phyloP scores from a whole-genome alignment of 2,329 filamentous ascomycete genomes.

The Diaporthe citrichinensis region DNA sequence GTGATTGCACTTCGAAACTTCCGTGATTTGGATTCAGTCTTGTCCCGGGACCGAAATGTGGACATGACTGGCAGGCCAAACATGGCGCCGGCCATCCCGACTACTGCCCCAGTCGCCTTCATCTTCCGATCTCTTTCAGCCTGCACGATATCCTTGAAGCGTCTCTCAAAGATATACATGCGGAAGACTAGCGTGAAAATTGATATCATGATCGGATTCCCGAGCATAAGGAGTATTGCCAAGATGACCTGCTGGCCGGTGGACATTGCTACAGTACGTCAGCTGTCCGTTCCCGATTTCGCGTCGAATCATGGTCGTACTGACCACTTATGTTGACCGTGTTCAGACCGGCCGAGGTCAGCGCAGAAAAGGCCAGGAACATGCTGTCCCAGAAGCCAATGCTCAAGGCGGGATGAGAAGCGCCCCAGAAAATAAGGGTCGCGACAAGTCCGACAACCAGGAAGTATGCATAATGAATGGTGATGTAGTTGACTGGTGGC shows the following conservation, averaged over 20 bases:
- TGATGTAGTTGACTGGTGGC: constrained; percentile 71
- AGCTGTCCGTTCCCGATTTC: background rate
- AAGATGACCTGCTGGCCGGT: constrained; percentile 78
- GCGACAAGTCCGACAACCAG: constrained; percentile 65
- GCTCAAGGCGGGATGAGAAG: constrained; percentile 64
- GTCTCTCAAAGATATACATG: constrained; percentile 72
- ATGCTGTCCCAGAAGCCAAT: constrained; percentile 75
- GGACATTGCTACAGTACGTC: constrained; percentile 58
- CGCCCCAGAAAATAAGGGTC: constrained; percentile 73
- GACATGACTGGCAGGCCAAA: constrained; percentile 44
- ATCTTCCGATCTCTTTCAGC: constrained; percentile 54
- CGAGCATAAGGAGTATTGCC: constrained; percentile 74
- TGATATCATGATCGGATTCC: constrained; percentile 75
- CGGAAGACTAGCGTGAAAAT: constrained; percentile 62
- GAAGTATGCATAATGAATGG: constrained; percentile 77
- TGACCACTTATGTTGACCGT: constrained; percentile 70
- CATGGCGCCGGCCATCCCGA: constrained; percentile 44
- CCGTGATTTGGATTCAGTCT: constrained; percentile 13
- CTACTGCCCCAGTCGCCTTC: constrained; percentile 44
- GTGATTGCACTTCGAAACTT: background rate
- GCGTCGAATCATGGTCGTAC: background rate
- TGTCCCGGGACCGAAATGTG: constrained; percentile 35
- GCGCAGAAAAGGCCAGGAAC: constrained; percentile 75
- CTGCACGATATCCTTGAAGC: constrained; percentile 69
- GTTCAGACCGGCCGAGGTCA: constrained; percentile 76